Evolutionary conservation across 306 rosid species (phyloP).

Genomic region (Cercis canadensis): DNA sequence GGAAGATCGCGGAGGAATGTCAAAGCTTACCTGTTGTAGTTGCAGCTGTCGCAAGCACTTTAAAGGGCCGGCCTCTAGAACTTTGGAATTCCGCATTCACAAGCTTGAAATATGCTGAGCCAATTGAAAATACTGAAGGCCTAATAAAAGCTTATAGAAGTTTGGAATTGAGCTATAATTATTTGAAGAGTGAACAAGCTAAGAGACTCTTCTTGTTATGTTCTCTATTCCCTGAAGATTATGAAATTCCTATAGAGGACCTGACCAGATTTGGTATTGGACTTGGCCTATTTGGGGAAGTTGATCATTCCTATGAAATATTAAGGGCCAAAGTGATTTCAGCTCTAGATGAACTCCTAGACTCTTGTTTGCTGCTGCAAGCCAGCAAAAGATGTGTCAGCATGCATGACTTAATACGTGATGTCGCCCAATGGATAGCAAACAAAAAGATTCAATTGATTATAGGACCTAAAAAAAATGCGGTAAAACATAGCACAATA

Average conservation of each 20-base stretch:
- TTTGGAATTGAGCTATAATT: slow-evolving; percentile 7
- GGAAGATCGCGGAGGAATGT: slow-evolving; percentile 18
- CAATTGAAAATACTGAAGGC: not conserved
- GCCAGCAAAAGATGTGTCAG: rapidly evolving
- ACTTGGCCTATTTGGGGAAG: not conserved
- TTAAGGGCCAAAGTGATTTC: not conserved
- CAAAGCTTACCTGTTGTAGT: slow-evolving; percentile 32
- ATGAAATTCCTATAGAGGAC: not conserved
- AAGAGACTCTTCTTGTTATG: slow-evolving; percentile 12
- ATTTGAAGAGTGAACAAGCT: not conserved
- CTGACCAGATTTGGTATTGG: not conserved
- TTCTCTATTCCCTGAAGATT: slow-evolving; percentile 38
- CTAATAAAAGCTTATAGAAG: not conserved
- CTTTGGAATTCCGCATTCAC: not conserved
- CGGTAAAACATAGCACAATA: not conserved
- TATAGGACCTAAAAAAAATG: too few relatives aligned
- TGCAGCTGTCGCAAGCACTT: not conserved
- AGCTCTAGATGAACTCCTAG: not conserved
- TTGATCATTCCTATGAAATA: rapidly evolving
- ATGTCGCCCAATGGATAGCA: not conserved
- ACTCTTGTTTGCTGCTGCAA: slow-evolving; percentile 18
- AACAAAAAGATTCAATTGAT: not conserved
- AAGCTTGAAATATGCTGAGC: not conserved
- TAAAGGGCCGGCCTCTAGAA: not conserved
- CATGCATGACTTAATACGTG: slow-evolving; percentile 38